These are phyloP conservation scores for Aspergillus fumigatus DNA, from an alignment of 2,329 filamentous ascomycete genomes.

Conservation along the genomic window DNA sequence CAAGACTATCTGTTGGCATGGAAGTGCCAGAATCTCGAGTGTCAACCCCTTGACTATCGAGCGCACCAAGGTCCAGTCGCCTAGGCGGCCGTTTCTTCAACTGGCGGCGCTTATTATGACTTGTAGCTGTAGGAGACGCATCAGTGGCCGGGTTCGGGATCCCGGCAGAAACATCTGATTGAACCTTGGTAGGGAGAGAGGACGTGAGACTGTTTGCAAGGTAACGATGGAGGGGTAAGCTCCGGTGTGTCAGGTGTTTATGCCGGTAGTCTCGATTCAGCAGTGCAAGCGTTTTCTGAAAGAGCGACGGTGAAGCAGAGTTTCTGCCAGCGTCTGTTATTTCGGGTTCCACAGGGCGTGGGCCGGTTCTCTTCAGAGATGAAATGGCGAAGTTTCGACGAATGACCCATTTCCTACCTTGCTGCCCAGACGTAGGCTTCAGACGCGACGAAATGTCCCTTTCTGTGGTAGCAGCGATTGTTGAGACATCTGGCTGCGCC, in stretches of 20 bases:
- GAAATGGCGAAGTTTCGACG: conserved; percentile 31
- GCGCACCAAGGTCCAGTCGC: conserved; percentile 44
- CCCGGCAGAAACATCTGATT: not conserved
- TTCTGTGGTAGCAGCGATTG: conserved; percentile 1
- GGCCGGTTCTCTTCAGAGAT: conserved; percentile 31
- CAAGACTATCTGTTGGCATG: conserved; percentile 11
- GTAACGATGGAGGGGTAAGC: conserved; percentile 34
- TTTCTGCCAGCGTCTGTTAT: conserved; percentile 14
- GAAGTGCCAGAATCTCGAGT: conserved; percentile 14
- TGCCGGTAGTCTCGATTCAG: conserved; percentile 28
- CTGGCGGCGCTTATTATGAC: conserved; percentile 15
- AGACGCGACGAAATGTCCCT: not conserved
- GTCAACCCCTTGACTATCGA: conserved; percentile 44
- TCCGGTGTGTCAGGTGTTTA: conserved; percentile 16
- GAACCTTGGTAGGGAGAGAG: conserved; percentile 1
- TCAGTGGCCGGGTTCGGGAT: conserved; percentile 2
- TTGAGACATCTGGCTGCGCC: not conserved
- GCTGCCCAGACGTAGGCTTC: conserved; percentile 10
- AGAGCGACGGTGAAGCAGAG: conserved; percentile 17
- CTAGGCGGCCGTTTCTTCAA: conserved; percentile 38
- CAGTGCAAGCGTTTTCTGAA: conserved; percentile 30
- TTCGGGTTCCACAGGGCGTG: conserved; percentile 34
- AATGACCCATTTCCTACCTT: conserved; percentile 31
- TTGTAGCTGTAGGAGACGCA: conserved; percentile 6
- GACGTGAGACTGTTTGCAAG: conserved; percentile 20